phyloP scores from a whole-genome alignment of 805 yeast genomes.

The Komagataella pseudopastoris region DNA sequence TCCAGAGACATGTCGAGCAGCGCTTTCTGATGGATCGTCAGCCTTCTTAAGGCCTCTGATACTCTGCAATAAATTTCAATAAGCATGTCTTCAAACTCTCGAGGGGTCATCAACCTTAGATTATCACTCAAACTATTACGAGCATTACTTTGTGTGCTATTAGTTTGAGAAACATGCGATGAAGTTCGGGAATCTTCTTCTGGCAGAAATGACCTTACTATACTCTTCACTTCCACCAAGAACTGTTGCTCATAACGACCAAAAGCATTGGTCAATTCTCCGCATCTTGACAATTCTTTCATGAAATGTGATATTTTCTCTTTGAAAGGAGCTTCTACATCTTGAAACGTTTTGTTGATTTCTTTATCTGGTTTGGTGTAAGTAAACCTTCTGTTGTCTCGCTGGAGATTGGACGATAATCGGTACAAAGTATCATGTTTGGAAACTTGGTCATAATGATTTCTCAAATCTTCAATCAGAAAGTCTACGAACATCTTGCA shows the following conservation, averaged over 20 bases:
- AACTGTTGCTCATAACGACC: slow-evolving; percentile 52
- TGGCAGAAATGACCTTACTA: slow-evolving; percentile 58
- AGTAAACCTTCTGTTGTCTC: slow-evolving; percentile 4
- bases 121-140: slow-evolving; percentile 18
- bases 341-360: slow-evolving; percentile 18
- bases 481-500: slow-evolving; percentile 40
- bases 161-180: slow-evolving; percentile 12
- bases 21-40: slow-evolving; percentile 68
- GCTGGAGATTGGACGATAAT: slow-evolving; percentile 14
- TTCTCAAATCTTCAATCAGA: slow-evolving; percentile 47
- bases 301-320: slow-evolving; percentile 31
- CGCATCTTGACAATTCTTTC: slow-evolving; percentile 45
- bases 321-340: slow-evolving; percentile 26
- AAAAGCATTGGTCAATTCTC: slow-evolving; percentile 48
- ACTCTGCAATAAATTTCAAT: slow-evolving; percentile 43
- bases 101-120: slow-evolving; percentile 55
- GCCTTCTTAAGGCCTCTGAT: slow-evolving; percentile 60
- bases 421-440: slow-evolving; percentile 36
- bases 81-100: slow-evolving; percentile 66
- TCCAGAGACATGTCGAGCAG: slow-evolving; percentile 58
- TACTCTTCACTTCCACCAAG: slow-evolving; percentile 56
- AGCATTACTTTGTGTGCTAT: slow-evolving; percentile 12
- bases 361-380: slow-evolving; percentile 9
- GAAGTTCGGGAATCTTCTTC: slow-evolving; percentile 16
- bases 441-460: slow-evolving; percentile 36